Conservation (phyloP, 257 asterid species). For the Solanum gandarillasii region DNA sequence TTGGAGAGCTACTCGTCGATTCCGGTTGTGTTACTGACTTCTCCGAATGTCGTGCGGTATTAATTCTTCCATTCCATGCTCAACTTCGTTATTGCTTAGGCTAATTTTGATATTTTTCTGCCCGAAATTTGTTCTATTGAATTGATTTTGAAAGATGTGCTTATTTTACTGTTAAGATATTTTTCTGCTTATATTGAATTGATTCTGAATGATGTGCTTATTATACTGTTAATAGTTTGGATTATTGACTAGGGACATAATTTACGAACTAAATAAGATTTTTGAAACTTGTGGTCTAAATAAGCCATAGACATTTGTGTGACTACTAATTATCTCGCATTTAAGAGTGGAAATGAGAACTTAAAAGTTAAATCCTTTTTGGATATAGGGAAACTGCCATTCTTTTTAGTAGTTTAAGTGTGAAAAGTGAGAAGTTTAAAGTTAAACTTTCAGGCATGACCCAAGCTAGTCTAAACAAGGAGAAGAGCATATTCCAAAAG, state of each 20-base stretch:
- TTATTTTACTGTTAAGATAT: no score
- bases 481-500: neutral
- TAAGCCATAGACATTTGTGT: neutral
- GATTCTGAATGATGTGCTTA: neutral
- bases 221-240: neutral
- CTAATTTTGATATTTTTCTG: neutral
- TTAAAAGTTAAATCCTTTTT: slow-evolving; percentile 16
- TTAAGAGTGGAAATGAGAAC: neutral
- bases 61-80: neutral
- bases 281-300: neutral
- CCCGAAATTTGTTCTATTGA: neutral
- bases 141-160: neutral
- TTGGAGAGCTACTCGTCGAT: slow-evolving; percentile 82
- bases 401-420: neutral
- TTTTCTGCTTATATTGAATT: neutral
- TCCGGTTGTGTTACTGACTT: slow-evolving; percentile 68
- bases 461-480: neutral
- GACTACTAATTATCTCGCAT: neutral
- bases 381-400: neutral
- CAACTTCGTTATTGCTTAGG: neutral
- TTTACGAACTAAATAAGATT: neutral
- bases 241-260: neutral
- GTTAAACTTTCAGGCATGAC: neutral
- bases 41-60: slow-evolving; percentile 80
- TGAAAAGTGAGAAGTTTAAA: slow-evolving; percentile 24